A percentile compares a stretch with the other conserved stretches of the same genome.
These are phyloP conservation scores for Erysimum pusillum DNA, from an alignment of 441 rosid species.

Conservation along the genomic window DNA sequence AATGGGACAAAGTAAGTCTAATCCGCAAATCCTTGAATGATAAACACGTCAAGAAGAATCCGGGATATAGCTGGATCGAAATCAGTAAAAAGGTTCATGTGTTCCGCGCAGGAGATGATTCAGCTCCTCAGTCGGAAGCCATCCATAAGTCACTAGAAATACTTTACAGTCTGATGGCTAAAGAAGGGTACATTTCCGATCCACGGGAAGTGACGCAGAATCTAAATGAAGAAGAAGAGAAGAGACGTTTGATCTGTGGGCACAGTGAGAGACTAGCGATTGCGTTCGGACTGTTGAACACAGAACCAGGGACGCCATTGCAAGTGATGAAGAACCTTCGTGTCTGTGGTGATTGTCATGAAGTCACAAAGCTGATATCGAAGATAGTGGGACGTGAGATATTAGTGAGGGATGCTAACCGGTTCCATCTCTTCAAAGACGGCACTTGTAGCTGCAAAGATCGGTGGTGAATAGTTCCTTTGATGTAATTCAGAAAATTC, in stretches of 20 bases:
- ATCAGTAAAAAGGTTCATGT: slow-evolving; percentile 53
- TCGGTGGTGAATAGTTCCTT: slow-evolving; percentile 57
- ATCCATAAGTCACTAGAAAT: slow-evolving; percentile 54
- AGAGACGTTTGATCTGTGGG: slow-evolving; percentile 63
- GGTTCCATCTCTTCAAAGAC: slow-evolving; percentile 69
- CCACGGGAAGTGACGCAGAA: slow-evolving; percentile 63
- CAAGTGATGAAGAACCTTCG: slow-evolving; percentile 82
- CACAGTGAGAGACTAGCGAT: slow-evolving; percentile 84
- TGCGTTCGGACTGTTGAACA: slow-evolving; percentile 71
- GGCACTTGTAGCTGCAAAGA: slow-evolving; percentile 76
- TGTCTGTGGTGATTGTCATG: slow-evolving; percentile 77
- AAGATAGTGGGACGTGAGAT: slow-evolving; percentile 65
- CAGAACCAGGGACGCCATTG: slow-evolving; percentile 64
- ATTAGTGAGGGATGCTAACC: slow-evolving; percentile 72
- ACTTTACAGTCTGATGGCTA: slow-evolving; percentile 58
- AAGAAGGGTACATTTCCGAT: slow-evolving; percentile 71
- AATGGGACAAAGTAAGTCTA: slow-evolving; percentile 67
- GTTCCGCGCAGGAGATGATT: slow-evolving; percentile 59
- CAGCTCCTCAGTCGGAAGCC: slow-evolving; percentile 59
- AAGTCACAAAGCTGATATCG: slow-evolving; percentile 65
- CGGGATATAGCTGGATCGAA: slow-evolving; percentile 79
- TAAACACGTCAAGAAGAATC: slow-evolving; percentile 63
- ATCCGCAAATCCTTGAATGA: slow-evolving; percentile 59
- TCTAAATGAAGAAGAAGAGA: slow-evolving; percentile 66
- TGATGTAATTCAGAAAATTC: slow-evolving; percentile 7